These are phyloP conservation scores for Quillaja saponaria DNA, from an alignment of 306 rosid genomes.

Conservation along the genomic window DNA sequence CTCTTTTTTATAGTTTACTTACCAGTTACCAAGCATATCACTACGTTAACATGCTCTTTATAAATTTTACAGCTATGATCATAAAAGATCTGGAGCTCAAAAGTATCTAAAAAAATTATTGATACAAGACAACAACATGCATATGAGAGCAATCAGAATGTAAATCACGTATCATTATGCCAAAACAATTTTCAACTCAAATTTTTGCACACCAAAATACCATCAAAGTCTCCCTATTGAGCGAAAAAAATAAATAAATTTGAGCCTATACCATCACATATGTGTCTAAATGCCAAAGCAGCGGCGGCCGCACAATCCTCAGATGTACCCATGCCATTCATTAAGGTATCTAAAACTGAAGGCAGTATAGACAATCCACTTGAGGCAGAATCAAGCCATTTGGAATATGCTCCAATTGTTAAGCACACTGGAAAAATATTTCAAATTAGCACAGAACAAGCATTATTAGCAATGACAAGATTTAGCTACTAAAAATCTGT, in stretches of 20 bases:
- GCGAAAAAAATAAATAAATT: slow-evolving; percentile 25
- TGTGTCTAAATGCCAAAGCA: slow-evolving; percentile 90
- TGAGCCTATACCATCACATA: slow-evolving; percentile 76
- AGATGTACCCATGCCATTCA: slow-evolving; percentile 93
- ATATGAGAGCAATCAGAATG: no score
- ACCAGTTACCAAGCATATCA: no score
- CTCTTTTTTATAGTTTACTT: no score
- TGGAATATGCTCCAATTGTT: slow-evolving; percentile 94
- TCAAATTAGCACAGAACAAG: slow-evolving; percentile 22
- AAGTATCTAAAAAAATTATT: no score
- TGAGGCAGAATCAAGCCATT: slow-evolving; percentile 92
- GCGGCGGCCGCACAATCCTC: slow-evolving; percentile 99
- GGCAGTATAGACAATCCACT: slow-evolving; percentile 77
- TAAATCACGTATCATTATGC: background rate
- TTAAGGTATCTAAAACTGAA: slow-evolving; percentile 77
- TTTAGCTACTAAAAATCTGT: slow-evolving; percentile 14
- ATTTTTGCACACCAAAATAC: no score
- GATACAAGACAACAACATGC: no score
- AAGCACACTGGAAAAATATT: slow-evolving; percentile 77
- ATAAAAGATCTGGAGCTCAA: no score
- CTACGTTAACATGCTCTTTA: no score
- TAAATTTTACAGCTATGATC: no score
- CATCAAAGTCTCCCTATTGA: background rate
- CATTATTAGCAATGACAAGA: slow-evolving; percentile 14
- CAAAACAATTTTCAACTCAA: background rate